A percentile compares a stretch with the other conserved stretches of the same genome.
These are phyloP conservation scores for Trichoderma atroviride DNA, from an alignment of 2,329 filamentous ascomycete species.

Conservation along the genomic window DNA sequence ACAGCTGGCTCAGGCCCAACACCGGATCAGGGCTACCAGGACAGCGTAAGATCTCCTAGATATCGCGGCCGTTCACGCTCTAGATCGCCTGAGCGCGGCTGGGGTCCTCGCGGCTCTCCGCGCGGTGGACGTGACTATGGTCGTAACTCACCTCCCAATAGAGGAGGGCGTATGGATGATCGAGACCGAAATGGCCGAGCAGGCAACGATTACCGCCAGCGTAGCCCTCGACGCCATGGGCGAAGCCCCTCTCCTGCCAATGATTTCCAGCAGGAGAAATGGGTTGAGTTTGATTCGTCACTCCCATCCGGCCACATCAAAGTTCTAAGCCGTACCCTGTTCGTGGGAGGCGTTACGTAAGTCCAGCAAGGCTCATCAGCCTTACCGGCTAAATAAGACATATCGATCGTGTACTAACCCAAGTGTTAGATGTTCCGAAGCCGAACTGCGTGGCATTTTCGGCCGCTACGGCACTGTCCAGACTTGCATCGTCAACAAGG, in stretches of 20 bases:
- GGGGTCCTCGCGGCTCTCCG: constrained; percentile 65
- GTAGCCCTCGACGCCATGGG: constrained; percentile 74
- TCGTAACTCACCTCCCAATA: constrained; percentile 62
- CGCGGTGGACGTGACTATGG: constrained; percentile 67
- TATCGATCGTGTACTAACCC: constrained; percentile 27
- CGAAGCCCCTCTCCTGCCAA: constrained; percentile 61
- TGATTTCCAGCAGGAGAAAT: constrained; percentile 57
- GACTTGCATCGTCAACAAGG: constrained; percentile 96
- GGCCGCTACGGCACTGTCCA: constrained; percentile 83
- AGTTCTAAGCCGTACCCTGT: constrained; percentile 91
- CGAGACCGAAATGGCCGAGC: constrained; percentile 55
- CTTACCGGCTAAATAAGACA: not conserved
- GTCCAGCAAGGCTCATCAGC: constrained; percentile 40
- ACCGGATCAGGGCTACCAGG: constrained; percentile 58
- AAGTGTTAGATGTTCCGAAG: constrained; percentile 66
- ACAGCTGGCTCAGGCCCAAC: constrained; percentile 35
- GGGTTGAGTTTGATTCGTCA: constrained; percentile 75
- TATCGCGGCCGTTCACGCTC: constrained; percentile 70
- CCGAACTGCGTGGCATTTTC: constrained; percentile 81
- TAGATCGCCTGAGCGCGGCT: constrained; percentile 75
- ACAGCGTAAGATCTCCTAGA: constrained; percentile 64
- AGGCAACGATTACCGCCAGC: constrained; percentile 78
- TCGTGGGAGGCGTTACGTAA: constrained; percentile 92
- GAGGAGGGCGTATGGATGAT: constrained; percentile 48
- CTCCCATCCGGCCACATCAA: constrained; percentile 81